phyloP scores from a whole-genome alignment of 305 asterid species.

The Plantago lanceolata region DNA sequence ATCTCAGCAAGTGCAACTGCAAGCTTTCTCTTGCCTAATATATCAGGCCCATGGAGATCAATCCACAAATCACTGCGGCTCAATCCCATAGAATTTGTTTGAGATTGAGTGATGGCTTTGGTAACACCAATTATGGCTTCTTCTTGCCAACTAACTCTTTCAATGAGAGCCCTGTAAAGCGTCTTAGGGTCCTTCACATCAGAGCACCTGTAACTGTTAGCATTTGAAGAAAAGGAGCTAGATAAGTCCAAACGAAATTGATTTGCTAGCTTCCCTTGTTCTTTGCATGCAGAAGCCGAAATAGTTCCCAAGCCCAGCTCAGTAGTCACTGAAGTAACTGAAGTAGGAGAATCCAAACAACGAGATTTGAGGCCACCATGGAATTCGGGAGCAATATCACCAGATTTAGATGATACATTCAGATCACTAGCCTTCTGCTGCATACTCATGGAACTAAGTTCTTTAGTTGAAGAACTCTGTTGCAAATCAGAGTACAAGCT shows the following conservation, averaged over 20 bases:
- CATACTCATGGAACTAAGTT: slow-evolving; percentile 28
- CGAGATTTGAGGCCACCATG: slow-evolving; percentile 17
- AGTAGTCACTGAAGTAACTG: slow-evolving; percentile 54
- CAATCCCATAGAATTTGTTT: slow-evolving; percentile 20
- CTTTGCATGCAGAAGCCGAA: slow-evolving; percentile 31
- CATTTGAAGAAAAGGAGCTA: slow-evolving; percentile 18
- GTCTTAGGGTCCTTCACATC: slow-evolving; percentile 46
- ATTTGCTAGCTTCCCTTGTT: slow-evolving; percentile 15
- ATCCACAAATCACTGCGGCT: slow-evolving; percentile 61
- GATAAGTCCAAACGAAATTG: slow-evolving; percentile 16
- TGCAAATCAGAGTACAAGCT: slow-evolving; percentile 30
- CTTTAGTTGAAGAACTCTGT: slow-evolving; percentile 33
- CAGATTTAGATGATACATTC: slow-evolving; percentile 28
- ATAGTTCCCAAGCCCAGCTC: slow-evolving; percentile 46
- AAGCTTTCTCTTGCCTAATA: slow-evolving; percentile 55
- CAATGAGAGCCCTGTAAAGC: slow-evolving; percentile 42
- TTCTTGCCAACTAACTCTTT: slow-evolving; percentile 57
- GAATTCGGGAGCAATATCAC: slow-evolving; percentile 26
- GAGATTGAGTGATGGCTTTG: slow-evolving; percentile 39
- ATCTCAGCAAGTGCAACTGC: slow-evolving; percentile 58
- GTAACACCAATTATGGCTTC: slow-evolving; percentile 52
- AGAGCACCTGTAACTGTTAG: slow-evolving; percentile 17
- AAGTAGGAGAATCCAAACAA: slow-evolving; percentile 31
- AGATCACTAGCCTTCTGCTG: slow-evolving; percentile 29
- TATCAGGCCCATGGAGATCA: slow-evolving; percentile 57